phyloP scores from a whole-genome alignment of 306 rosid species.

The Acacia confusa region DNA sequence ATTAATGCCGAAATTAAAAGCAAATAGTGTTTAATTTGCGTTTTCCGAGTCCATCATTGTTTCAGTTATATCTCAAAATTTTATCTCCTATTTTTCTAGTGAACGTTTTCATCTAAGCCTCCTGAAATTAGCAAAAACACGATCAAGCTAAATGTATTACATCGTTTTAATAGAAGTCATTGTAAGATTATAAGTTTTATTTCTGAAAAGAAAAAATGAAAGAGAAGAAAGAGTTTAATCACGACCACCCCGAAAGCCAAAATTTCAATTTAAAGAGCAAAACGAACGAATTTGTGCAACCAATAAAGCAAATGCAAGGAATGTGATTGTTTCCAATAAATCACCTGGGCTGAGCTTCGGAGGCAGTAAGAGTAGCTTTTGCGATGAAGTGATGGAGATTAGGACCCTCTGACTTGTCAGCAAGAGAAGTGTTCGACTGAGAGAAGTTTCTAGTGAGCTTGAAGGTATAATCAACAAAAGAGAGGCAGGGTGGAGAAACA shows the following conservation, averaged over 20 bases:
- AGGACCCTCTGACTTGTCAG: conserved; percentile 36
- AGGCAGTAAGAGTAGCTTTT: conserved; percentile 56
- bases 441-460: conserved; percentile 48
- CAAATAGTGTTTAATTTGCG: conserved; percentile 9
- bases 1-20: neutral
- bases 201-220: neutral
- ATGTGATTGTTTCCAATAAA: conserved; percentile 17
- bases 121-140: neutral
- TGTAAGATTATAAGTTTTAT: neutral
- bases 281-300: neutral
- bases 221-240: neutral
- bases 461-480: conserved; percentile 15
- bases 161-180: neutral
- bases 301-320: neutral
- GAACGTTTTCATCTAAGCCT: neutral
- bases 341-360: conserved; percentile 56
- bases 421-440: conserved; percentile 22
- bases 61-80: neutral
- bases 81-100: neutral
- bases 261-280: neutral
- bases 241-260: neutral
- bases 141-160: neutral
- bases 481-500: too few relatives aligned
- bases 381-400: conserved; percentile 50
- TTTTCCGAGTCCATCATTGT: neutral